Conservation (phyloP, 164 flowering plant genomes). For the Saururus chinensis region DNA sequence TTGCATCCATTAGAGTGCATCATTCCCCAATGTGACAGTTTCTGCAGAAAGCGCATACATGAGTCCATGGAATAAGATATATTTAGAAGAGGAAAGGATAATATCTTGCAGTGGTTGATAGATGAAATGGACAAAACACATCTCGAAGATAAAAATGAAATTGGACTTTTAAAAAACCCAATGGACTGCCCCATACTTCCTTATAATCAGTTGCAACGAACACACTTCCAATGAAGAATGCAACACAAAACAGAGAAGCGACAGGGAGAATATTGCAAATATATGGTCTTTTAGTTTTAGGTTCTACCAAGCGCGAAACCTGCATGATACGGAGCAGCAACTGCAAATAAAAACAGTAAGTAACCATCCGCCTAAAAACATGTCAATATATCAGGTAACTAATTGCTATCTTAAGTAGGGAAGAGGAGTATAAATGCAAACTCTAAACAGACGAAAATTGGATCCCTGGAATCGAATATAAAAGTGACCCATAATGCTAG, state of each 20-base stretch:
- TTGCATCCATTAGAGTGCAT: slow-evolving; percentile 28
- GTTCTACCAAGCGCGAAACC: slow-evolving; percentile 33
- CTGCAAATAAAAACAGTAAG: too few relatives aligned
- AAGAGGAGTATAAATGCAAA: too few relatives aligned
- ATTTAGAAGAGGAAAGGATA: too few relatives aligned
- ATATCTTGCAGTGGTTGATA: too few relatives aligned
- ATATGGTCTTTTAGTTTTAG: slow-evolving; percentile 35
- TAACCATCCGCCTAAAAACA: too few relatives aligned
- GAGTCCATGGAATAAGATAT: not conserved
- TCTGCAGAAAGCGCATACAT: slow-evolving; percentile 23
- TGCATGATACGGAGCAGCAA: slow-evolving; percentile 12
- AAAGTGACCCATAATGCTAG: too few relatives aligned
- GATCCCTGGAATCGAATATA: too few relatives aligned
- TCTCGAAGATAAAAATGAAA: too few relatives aligned
- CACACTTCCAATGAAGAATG: slow-evolving; percentile 26
- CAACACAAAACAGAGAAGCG: slow-evolving; percentile 34
- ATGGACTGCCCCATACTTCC: slow-evolving; percentile 6
- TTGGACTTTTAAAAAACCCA: not conserved
- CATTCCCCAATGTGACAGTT: slow-evolving; percentile 28
- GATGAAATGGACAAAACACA: not conserved
- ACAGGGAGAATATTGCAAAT: slow-evolving; percentile 34
- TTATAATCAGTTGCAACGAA: slow-evolving; percentile 19
- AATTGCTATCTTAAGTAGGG: too few relatives aligned
- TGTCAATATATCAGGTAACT: too few relatives aligned
- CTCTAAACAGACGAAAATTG: too few relatives aligned